These are phyloP conservation scores for Aeschynomene evenia DNA, from an alignment of 306 rosid genomes.

Conservation along the genomic window DNA sequence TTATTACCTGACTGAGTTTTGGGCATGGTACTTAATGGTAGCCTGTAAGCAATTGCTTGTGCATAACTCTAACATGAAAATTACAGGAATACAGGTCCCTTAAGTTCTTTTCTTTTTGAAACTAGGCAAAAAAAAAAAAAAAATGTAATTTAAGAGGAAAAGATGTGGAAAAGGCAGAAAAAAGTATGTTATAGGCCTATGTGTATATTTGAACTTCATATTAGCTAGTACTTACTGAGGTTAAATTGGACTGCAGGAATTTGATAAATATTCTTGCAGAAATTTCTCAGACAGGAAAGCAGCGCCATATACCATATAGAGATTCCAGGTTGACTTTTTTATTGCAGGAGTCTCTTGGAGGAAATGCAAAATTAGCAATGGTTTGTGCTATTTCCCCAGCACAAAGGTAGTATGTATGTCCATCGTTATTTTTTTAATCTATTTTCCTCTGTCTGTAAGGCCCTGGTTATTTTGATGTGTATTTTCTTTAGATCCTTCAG, in stretches of 20 bases:
- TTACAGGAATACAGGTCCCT: background rate
- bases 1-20: background rate
- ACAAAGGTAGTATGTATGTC: constrained; percentile 59
- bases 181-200: background rate
- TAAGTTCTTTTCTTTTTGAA: background rate
- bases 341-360: constrained; percentile 97
- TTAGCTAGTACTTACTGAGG: constrained; percentile 24
- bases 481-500: constrained; percentile 18
- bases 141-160: background rate
- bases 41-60: background rate
- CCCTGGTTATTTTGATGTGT: background rate
- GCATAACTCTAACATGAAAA: constrained; percentile 3
- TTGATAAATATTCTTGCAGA: constrained; percentile 98
- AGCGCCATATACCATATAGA: constrained; percentile 95
- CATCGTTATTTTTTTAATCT: constrained; percentile 5
- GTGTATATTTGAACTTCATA: constrained; percentile 11
- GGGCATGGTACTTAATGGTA: background rate
- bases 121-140: background rate
- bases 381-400: constrained; percentile 98
- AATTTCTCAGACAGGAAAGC: constrained; percentile 97
- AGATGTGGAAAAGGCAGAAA: constrained; percentile 8
- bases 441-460: constrained; percentile 15
- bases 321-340: constrained; percentile 95
- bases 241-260: constrained; percentile 65
- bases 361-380: constrained; percentile 99